A percentile compares a stretch with the other conserved stretches of the same genome.
These are phyloP conservation scores for Discostella stelligeroides DNA, from an alignment of 108 stramenopile species.

Conservation along the genomic window DNA sequence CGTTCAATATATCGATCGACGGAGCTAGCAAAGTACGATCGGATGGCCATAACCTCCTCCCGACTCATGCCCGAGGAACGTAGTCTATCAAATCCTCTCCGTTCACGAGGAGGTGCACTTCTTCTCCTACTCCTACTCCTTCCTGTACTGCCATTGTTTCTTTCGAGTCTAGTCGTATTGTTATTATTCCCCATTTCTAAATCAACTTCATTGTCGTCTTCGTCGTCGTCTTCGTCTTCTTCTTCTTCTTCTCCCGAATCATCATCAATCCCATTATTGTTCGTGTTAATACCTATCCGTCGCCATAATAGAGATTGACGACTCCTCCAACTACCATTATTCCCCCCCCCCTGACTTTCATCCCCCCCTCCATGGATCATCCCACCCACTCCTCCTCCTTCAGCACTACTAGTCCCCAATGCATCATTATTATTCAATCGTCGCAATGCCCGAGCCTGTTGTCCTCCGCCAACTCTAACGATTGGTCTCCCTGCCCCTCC, in stretches of 20 bases:
- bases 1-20: constrained; percentile 70
- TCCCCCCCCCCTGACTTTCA: constrained; percentile 12
- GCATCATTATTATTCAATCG: constrained; percentile 3
- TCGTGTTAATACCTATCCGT: constrained; percentile 61
- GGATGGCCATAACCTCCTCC: constrained; percentile 69
- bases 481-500: not conserved
- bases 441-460: not conserved
- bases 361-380: not conserved
- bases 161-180: no score
- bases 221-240: constrained; percentile 44
- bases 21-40: constrained; percentile 75
- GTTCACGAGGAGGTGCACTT: constrained; percentile 24
- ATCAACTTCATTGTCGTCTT: constrained; percentile 27
- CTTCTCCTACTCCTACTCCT: constrained; percentile 30
- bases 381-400: not conserved
- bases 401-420: not conserved
- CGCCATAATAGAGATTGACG: constrained; percentile 22
- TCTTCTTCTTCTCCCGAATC: constrained; percentile 22
- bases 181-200: not conserved
- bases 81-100: constrained; percentile 84
- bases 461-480: not conserved
- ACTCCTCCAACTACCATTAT: not conserved
- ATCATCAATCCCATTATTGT: constrained; percentile 54
- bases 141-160: not conserved
- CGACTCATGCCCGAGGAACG: constrained; percentile 62